phyloP scores from a whole-genome alignment of 352 stramenopile genomes.

The Thalassiosira ordinaria region DNA sequence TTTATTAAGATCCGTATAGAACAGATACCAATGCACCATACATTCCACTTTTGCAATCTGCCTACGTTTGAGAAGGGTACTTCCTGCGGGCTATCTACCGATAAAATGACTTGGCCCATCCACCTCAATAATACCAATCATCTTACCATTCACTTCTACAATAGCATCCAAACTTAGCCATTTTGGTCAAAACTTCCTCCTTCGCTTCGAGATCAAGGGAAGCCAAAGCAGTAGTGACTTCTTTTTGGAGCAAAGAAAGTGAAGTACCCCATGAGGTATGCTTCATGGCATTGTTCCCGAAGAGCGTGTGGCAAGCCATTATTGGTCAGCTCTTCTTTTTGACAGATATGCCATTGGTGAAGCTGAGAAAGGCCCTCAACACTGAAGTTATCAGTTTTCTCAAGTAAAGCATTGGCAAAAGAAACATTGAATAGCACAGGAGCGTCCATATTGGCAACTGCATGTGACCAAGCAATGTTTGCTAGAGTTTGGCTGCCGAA shows the following conservation, averaged over 20 bases:
- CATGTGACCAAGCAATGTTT: slow-evolving; percentile 44
- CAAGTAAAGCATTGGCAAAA: slow-evolving; percentile 10
- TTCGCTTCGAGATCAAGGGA: slow-evolving; percentile 22
- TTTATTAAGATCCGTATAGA: slow-evolving; percentile 22
- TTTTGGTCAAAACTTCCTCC: slow-evolving; percentile 27
- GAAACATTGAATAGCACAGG: slow-evolving; percentile 11
- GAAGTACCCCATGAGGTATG: background rate
- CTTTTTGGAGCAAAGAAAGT: slow-evolving; percentile 8
- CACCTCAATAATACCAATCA: slow-evolving; percentile 34
- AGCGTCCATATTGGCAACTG: background rate
- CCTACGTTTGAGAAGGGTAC: slow-evolving; percentile 38
- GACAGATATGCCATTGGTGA: slow-evolving; percentile 34
- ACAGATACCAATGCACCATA: slow-evolving; percentile 41
- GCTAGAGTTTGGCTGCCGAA: slow-evolving; percentile 3
- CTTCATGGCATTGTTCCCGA: slow-evolving; percentile 1
- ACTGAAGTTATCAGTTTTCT: slow-evolving; percentile 21
- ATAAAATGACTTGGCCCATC: slow-evolving; percentile 48
- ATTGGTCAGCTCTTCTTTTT: slow-evolving; percentile 15
- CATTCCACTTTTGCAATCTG: slow-evolving; percentile 35
- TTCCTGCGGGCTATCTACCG: slow-evolving; percentile 15
- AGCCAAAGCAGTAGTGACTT: slow-evolving; percentile 21
- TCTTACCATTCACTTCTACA: slow-evolving; percentile 24
- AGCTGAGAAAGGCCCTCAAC: slow-evolving; percentile 10
- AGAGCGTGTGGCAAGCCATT: slow-evolving; percentile 1
- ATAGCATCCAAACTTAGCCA: slow-evolving; percentile 34